A percentile compares a stretch with the other conserved stretches of the same genome.
These are phyloP conservation scores for Pseudocercospora cruenta DNA, from an alignment of 2,329 filamentous ascomycete genomes.

Conservation along the genomic window DNA sequence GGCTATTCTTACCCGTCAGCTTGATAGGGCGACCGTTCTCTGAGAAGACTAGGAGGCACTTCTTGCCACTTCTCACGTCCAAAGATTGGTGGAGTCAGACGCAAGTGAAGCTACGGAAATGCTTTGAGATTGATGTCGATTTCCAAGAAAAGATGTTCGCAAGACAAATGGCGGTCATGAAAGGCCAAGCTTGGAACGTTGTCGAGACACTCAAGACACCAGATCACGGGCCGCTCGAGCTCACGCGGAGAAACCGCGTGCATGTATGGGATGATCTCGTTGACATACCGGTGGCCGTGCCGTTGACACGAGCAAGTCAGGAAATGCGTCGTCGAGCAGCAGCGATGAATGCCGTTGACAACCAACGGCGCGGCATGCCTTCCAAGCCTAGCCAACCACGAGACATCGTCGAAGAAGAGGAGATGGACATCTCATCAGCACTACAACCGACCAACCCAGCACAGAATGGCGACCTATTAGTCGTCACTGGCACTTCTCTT, in stretches of 20 bases:
- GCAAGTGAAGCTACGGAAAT: constrained; percentile 77
- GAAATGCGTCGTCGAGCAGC: constrained; percentile 71
- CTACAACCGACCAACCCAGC: constrained; percentile 60
- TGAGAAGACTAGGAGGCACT: constrained; percentile 88
- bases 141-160: constrained; percentile 99
- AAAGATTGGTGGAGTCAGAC: constrained; percentile 98
- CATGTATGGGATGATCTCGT: constrained; percentile 98
- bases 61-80: constrained; percentile 91
- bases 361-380: constrained; percentile 1
- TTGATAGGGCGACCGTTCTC: constrained; percentile 96
- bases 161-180: constrained; percentile 98
- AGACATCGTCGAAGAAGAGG: constrained; percentile 48
- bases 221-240: constrained; percentile 90
- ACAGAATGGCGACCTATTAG: constrained; percentile 68
- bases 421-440: constrained; percentile 85
- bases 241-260: constrained; percentile 86
- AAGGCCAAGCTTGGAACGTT: constrained; percentile 98
- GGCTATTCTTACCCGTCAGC: constrained; percentile 95
- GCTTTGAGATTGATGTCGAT: constrained; percentile 90
- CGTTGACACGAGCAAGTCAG: constrained; percentile 80
- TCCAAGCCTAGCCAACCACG: constrained; percentile 9
- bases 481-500: constrained; percentile 48
- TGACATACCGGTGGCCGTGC: constrained; percentile 91
- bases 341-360: constrained; percentile 26
- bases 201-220: constrained; percentile 92